Evolutionary conservation across 139 green algal genomes (phyloP), one percentile per base, ranked within the genome.

Genomic region (Chlorella sp.): DNA sequence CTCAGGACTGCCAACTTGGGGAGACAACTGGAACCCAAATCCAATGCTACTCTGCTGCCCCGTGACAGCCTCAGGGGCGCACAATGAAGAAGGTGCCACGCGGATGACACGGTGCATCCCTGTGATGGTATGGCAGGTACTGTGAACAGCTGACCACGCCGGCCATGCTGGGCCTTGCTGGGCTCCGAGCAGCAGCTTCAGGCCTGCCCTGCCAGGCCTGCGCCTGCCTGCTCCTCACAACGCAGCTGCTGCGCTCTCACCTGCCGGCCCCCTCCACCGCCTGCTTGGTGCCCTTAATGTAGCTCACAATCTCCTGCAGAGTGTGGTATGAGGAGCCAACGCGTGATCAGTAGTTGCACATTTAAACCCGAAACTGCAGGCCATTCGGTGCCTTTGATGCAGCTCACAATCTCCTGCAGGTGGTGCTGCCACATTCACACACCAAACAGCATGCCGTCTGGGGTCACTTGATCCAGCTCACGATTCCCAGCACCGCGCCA

Each of bases 381-480:
- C n/a, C n/a, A n/a, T n/a, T 88, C 75, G 34, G 87, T 95, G 53
- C 93, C 95, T 93, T 98, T 98, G 85, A 98, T 94, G 93, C 95
- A 96, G 40, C 89, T 53, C 57, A 96, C 87, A 68, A 98, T 96
- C 91, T 90, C 85, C 85, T 86, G 81, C 40, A 82, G 32, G 28
- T 14, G 69, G 69, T 14, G 28, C 9, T 16, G 26, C n/a, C 9
- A 34, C 15, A 37, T 78, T n/a, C n/a, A 78, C 24, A n/a, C n/a
- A n/a, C n/a, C n/a, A n/a, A n/a, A n/a, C n/a, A n/a, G n/a, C n/a
- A n/a, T n/a, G n/a, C n/a, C n/a, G n/a, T n/a, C 86, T 80, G 34
- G 87, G 94, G 53, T 93, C 95, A n/a, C 93, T 98, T 98, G 85
- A 98, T 94, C 93, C 95, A 96, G 40, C 89, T 53, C 57, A 96